Base-by-base conservation (phyloP, 768 basidiomycete genomes). In the Sarcodon sp. region DNA sequence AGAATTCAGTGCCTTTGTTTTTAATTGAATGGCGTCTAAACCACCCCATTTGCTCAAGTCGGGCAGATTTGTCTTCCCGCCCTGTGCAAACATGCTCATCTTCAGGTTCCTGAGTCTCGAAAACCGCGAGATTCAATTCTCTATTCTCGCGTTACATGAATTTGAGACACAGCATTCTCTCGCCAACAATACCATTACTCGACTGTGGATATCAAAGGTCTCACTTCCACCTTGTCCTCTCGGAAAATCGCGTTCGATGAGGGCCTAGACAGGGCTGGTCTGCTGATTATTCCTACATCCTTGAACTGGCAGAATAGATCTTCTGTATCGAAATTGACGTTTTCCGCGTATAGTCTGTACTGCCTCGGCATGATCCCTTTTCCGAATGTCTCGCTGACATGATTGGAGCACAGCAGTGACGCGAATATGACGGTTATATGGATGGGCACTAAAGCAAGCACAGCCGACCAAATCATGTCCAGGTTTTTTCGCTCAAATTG, bases 351-450 rank as follows among this genome's bases (percentile, higher is more conserved):
- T 43, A 83, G 65, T 32, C 81, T 68, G 63, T 84, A 84, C 52
- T 65, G 64, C 54, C 66, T 68, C 1, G 80, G 83, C 44, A 69
- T 77, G 33, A 84, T 64, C 0, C 82, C 79, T 57, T 76, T 79
- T 41, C 83, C 81, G 58, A 84, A 84, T 46, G 63, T 68, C 32
- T 65, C 65, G 35, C 67, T 75, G 32, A 85, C 72, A 51, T 85
- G 82, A 59, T 83, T 86, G 35, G 80, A 70, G 53, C 80, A 83
- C n/a, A 85, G 59, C 37, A 85, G 57, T 3, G 77, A 71, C 2
- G 76, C 63, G 35, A 76, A 52, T 48, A 84, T 76, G 58, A 80
- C 80, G 46, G 71, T 38, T 43, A 85, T 51, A 56, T 85, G 80
- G 41, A 84, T 49, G 16, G 76, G 73, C 9, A 77, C 75, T 46